Percentiles rank a stretch among this genome's conserved stretches.
phyloP scores from a whole-genome alignment of 2,329 filamentous ascomycete species.

The Aureobasidium mangrovei region DNA sequence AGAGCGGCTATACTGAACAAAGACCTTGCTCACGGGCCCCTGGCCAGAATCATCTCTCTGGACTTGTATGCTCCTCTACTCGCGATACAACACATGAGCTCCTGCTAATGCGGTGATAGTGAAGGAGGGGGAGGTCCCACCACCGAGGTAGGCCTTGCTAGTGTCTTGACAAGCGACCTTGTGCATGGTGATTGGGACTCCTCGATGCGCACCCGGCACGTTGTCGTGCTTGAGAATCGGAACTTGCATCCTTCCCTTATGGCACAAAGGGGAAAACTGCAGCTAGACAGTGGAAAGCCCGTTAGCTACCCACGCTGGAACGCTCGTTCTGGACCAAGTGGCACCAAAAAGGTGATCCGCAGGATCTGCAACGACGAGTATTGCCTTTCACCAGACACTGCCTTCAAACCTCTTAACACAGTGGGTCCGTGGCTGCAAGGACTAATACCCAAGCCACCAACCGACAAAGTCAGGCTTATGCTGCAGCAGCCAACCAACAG shows the following conservation, averaged over 20 bases:
- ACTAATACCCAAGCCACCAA: too few relatives aligned
- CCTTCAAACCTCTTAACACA: too few relatives aligned
- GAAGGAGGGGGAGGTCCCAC: background rate
- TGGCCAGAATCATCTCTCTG: background rate
- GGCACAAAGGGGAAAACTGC: background rate
- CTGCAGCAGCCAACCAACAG: too few relatives aligned
- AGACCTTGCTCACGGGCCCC: background rate
- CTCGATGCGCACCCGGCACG: background rate
- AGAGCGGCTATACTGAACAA: background rate
- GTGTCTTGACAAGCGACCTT: background rate
- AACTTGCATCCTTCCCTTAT: background rate
- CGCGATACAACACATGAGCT: background rate
- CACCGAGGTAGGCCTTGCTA: background rate
- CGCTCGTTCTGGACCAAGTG: background rate
- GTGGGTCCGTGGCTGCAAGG: too few relatives aligned
- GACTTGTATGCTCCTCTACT: background rate
- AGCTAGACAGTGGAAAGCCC: background rate
- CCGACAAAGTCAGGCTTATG: too few relatives aligned
- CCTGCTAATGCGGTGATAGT: background rate
- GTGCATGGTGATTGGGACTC: background rate
- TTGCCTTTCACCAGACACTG: too few relatives aligned
- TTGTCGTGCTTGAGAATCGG: background rate
- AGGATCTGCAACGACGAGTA: too few relatives aligned
- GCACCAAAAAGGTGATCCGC: background rate
- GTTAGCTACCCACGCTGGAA: background rate